Base-by-base conservation (phyloP, 2,329 filamentous ascomycete genomes). In the Pleomassaria siparia region DNA sequence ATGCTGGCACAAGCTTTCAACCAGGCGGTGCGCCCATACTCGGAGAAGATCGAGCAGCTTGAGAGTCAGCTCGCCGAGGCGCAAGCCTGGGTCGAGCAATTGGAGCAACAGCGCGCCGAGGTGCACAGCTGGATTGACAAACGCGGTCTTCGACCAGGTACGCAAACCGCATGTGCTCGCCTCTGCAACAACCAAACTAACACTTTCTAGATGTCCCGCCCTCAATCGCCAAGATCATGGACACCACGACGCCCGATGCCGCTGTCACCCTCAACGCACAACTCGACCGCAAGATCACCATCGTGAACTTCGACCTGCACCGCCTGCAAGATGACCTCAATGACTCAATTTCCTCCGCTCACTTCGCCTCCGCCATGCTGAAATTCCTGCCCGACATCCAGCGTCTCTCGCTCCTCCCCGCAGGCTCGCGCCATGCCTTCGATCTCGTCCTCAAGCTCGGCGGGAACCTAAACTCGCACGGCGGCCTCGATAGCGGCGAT, bases 221-320 rank as follows among this genome's bases (percentile, higher is more conserved):
- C 25, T 71, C 69, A 49, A 79, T 80, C 51, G 77, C 77, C 35
- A 73, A 75, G 54, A 74, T 75, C 50, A 80, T 80, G 77, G 77
- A 80, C 62, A 69, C 68, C 21, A 71, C 75, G 37, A 74, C 72
- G 5, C 72, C 76, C 16, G 73, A 77, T 51, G 75, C 76, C 18
- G 77, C 77, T 26, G 65, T 72, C 26, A 78, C 76, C 2, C 74
- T 80, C 51, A 79, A 79, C 60, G 76, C 76, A n/a, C 77, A 80
- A 60, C 75, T 80, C 51, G 77, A 80, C 64, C 77, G 77, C 72
- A 80, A 80, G 58, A 80, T 80, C 67, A 80, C 77, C 29, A 80
- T 80, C 46, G 76, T 80, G 46, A 80, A 80, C 69, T 80, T 80
- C 61, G 77, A 80, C 60, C 75, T 80, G 3, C 77, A 80, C 69